Base-by-base conservation (phyloP, 768 basidiomycete species). In the Lactarius akahatsu region DNA sequence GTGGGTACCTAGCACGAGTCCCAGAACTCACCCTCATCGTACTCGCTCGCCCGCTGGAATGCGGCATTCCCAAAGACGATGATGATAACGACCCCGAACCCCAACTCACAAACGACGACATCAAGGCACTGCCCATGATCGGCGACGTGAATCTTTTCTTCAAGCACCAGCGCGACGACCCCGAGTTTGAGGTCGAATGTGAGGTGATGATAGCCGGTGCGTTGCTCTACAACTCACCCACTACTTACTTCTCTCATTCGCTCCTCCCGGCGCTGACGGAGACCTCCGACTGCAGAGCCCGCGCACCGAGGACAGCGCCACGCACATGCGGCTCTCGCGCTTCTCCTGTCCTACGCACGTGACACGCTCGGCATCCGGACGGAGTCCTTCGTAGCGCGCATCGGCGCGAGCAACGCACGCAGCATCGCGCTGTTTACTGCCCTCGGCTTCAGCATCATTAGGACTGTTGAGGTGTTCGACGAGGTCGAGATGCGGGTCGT, bases 131-230 rank as follows among this genome's bases (percentile, higher is more conserved):
- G 66, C 83, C 81, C 11, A 95, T 96, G 94, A 78, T 96, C 23
- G 96, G 96, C 38, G 96, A 98, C 74, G 94, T 94, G 41, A 97
- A 97, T 75, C 77, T 97, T 32, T 97, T 97, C 75, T 77, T 96
- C 52, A 89, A 89, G 56, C 86, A 87, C 56, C 70, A 74, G 20
- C 75, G 69, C 38, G 71, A 65, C 11, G 70, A 72, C 23, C 70
- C 69, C 11, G 77, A 77, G 40, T 83, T 85, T 63, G 88, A 94
- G 68, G 91, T 86, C 2, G 96, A 98, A 73, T 84, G 87, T 32
- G 94, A 96, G 75, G 87, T 96, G 66, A 98, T 96, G 95, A 90
- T 96, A 67, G 94, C 94, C 72, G 90, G 92, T 88, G 68, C 63
- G 79, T n/a, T 70, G 59, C 38, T 36, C 20, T 10, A 20, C 9